These are phyloP conservation scores for Heterobasidion annosum DNA, from an alignment of 1,284 basidiomycete genomes.

Conservation along the genomic window DNA sequence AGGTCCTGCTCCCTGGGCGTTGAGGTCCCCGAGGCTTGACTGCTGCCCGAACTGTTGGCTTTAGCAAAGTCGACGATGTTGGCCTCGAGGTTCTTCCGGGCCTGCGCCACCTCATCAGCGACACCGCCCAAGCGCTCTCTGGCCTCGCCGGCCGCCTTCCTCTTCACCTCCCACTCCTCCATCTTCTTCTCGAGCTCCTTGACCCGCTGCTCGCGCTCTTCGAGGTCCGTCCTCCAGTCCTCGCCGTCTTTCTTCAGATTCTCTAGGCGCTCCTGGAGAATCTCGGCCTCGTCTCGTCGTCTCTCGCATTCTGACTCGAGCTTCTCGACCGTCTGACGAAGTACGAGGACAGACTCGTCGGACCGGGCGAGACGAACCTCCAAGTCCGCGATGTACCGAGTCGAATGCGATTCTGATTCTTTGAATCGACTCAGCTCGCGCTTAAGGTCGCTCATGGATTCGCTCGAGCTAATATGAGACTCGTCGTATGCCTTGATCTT, in stretches of 20 bases:
- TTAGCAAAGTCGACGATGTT: constrained; percentile 16
- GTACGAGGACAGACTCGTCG: constrained; percentile 64
- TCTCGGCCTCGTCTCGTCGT: constrained; percentile 58
- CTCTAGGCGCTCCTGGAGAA: constrained; percentile 68
- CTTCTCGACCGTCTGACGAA: constrained; percentile 66
- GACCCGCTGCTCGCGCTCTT: constrained; percentile 70
- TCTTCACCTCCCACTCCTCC: constrained; percentile 65
- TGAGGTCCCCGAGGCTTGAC: constrained; percentile 18
- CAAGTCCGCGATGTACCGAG: constrained; percentile 83
- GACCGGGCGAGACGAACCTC: constrained; percentile 75
- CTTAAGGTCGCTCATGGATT: constrained; percentile 74
- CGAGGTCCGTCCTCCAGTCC: constrained; percentile 73
- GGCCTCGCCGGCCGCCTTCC: constrained; percentile 55
- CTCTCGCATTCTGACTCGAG: constrained; percentile 73
- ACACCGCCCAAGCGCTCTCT: constrained; percentile 55
- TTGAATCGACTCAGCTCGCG: constrained; percentile 76
- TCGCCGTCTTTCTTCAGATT: constrained; percentile 62
- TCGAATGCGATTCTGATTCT: constrained; percentile 65
- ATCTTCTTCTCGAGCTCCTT: constrained; percentile 70
- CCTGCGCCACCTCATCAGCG: constrained; percentile 61
- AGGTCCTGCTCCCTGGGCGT: constrained; percentile 27
- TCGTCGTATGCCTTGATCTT: constrained; percentile 83
- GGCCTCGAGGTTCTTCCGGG: constrained; percentile 55
- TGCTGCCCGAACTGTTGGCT: constrained; percentile 1
- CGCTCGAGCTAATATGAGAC: constrained; percentile 63